Percentiles rank a stretch among this genome's conserved stretches.
These are phyloP conservation scores for Daphne laureola DNA, from an alignment of 441 rosid species.

Conservation along the genomic window DNA sequence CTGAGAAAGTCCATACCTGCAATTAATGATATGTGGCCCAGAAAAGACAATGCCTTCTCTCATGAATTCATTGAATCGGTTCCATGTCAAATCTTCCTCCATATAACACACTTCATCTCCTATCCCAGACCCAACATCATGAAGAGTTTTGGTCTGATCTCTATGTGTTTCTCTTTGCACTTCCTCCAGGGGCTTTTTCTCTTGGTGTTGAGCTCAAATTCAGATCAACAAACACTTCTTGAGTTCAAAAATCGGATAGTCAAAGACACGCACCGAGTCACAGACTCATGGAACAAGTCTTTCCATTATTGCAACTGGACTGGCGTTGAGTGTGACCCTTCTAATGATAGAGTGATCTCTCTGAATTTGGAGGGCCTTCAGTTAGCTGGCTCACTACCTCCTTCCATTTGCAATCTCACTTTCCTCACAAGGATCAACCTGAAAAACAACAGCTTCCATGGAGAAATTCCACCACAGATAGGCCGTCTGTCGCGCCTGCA, in stretches of 20 bases:
- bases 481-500: not conserved
- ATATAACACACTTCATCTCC: too few relatives aligned
- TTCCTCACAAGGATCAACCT: not conserved
- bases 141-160: not conserved
- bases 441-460: not conserved
- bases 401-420: conserved; percentile 1
- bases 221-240: too few relatives aligned
- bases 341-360: not conserved
- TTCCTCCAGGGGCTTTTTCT: not conserved
- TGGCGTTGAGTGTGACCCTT: too few relatives aligned
- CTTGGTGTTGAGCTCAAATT: not conserved
- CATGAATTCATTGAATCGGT: too few relatives aligned
- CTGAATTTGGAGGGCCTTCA: not conserved
- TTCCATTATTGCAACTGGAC: too few relatives aligned
- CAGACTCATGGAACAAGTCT: too few relatives aligned
- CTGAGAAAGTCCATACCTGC: too few relatives aligned
- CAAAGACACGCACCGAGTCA: too few relatives aligned
- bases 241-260: too few relatives aligned
- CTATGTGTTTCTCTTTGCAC: not conserved
- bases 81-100: too few relatives aligned
- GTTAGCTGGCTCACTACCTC: not conserved
- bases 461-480: conserved; percentile 1
- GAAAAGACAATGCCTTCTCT: too few relatives aligned
- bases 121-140: not conserved
- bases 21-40: too few relatives aligned